Conservation (phyloP, 2,329 filamentous ascomycete genomes). For the Monilinia vaccinii-corymbosi region DNA sequence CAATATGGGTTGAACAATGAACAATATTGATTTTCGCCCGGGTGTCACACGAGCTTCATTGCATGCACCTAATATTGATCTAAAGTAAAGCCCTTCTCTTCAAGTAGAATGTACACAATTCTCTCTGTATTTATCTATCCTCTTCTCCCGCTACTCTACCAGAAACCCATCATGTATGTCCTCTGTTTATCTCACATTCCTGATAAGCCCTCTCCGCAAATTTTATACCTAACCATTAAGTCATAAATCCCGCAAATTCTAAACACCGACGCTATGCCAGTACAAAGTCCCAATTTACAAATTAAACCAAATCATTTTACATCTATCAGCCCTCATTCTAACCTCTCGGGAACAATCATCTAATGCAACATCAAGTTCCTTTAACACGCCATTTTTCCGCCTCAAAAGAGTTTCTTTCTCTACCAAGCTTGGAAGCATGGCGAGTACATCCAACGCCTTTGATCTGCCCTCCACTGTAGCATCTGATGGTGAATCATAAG, state of each 20-base stretch:
- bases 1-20: too few relatives aligned
- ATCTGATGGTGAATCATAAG: constrained; percentile 22
- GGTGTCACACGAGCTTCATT: background rate
- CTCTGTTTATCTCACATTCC: background rate
- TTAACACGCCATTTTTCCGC: constrained; percentile 16
- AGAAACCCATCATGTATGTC: background rate
- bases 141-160: too few relatives aligned
- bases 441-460: constrained; percentile 25
- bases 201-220: background rate
- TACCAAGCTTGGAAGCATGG: constrained; percentile 18
- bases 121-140: background rate
- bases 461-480: constrained; percentile 17
- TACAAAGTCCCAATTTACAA: background rate
- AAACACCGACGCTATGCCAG: background rate
- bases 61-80: background rate
- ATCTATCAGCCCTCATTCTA: constrained; percentile 19
- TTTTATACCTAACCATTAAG: background rate
- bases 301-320: constrained; percentile 24
- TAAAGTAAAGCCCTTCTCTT: too few relatives aligned
- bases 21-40: too few relatives aligned
- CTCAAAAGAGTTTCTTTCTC: constrained; percentile 12
- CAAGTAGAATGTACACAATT: background rate
- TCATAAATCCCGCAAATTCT: background rate
- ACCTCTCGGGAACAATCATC: constrained; percentile 25
- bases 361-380: constrained; percentile 22